These are phyloP conservation scores for Colletotrichum salicis DNA, from an alignment of 2,329 filamentous ascomycete genomes.

Conservation along the genomic window DNA sequence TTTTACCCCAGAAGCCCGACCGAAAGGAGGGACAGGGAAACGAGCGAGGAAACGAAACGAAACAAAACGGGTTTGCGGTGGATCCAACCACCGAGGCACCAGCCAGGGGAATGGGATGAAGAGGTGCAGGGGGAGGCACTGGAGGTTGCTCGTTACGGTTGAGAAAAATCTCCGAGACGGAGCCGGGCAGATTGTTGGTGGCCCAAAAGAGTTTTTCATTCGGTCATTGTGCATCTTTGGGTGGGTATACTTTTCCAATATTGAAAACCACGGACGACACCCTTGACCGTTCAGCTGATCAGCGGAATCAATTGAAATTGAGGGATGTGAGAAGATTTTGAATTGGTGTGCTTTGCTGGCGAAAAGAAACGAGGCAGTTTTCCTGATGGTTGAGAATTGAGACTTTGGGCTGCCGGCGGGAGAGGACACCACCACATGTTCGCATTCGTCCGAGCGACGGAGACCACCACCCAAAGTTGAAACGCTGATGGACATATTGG, in stretches of 20 bases:
- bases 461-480: constrained; percentile 18
- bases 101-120: constrained; percentile 23
- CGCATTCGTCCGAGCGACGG: constrained; percentile 17
- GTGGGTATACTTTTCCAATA: not conserved
- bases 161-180: constrained; percentile 34
- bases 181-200: constrained; percentile 16
- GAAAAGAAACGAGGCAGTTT: not conserved
- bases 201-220: constrained; percentile 27
- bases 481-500: constrained; percentile 26
- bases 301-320: not conserved
- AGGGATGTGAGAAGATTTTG: not conserved
- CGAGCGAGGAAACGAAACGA: constrained; percentile 30
- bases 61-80: constrained; percentile 29
- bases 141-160: constrained; percentile 20
- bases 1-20: constrained; percentile 28
- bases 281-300: not conserved
- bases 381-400: not conserved
- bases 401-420: too few relatives aligned
- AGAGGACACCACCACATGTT: constrained; percentile 3
- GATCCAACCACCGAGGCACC: constrained; percentile 11
- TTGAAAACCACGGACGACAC: not conserved
- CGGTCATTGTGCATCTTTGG: constrained; percentile 23
- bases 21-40: constrained; percentile 19
- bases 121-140: constrained; percentile 20
- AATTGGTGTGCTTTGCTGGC: not conserved